Conservation (phyloP, 2,329 filamentous ascomycete species). For the Metarhizium anisopliae region DNA sequence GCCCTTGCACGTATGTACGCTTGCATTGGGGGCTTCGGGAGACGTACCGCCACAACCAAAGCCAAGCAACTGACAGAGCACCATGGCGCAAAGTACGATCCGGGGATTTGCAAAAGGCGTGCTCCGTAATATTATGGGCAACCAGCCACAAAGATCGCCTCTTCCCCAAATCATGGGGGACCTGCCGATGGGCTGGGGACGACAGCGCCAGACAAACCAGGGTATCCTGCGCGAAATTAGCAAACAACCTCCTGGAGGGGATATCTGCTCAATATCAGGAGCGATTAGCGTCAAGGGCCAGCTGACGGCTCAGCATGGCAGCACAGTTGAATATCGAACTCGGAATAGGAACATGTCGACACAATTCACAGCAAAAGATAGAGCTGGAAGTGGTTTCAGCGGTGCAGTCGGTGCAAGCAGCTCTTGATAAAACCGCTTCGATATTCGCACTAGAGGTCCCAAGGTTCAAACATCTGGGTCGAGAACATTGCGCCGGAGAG, state of each 20-base stretch:
- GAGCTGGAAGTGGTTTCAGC: not conserved
- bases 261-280: not conserved
- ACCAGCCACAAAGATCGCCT: conserved; percentile 2
- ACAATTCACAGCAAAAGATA: not conserved
- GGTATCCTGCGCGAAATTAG: not conserved
- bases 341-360: not conserved
- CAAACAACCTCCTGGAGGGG: not conserved
- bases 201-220: not conserved
- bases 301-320: not conserved
- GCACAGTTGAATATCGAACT: not conserved
- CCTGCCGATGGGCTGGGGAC: not conserved
- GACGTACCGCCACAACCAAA: conserved; percentile 1
- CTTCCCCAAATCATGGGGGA: not conserved
- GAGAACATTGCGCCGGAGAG: not conserved
- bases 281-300: not conserved
- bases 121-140: not conserved
- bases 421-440: not conserved
- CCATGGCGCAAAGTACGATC: not conserved
- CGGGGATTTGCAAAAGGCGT: not conserved
- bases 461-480: not conserved
- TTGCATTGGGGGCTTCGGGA: conserved; percentile 7
- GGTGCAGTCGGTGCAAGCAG: not conserved
- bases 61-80: not conserved
- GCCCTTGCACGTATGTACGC: not conserved
- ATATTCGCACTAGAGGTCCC: not conserved